Percentiles rank a stretch among this genome's conserved stretches.
Evolutionary conservation across 2,329 filamentous ascomycete species (phyloP).

Genomic region (Cladosporium sp.): DNA sequence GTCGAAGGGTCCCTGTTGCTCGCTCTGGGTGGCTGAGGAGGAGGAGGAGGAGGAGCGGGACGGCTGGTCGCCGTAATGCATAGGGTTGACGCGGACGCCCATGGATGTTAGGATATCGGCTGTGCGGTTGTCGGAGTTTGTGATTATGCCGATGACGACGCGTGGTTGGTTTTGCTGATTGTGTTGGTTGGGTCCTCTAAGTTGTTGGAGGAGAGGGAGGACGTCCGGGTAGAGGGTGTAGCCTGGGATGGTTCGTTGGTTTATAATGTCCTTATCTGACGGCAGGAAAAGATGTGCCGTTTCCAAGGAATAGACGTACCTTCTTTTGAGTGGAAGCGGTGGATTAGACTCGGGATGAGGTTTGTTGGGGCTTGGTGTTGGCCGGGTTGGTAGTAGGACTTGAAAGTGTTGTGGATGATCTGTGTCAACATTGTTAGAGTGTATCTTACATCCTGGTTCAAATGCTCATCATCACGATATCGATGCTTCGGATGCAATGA

Average conservation of each 20-base stretch:
- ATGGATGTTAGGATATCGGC: conserved; percentile 55
- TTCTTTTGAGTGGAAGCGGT: conserved; percentile 54
- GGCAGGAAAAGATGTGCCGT: too few relatives aligned
- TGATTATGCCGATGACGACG: conserved; percentile 58
- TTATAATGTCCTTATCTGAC: too few relatives aligned
- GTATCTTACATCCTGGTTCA: neutral
- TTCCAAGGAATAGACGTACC: conserved; percentile 27
- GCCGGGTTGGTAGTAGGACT: conserved; percentile 36
- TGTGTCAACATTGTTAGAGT: conserved; percentile 28
- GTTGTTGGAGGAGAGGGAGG: conserved; percentile 44
- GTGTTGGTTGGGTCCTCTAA: conserved; percentile 35
- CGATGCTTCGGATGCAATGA: neutral
- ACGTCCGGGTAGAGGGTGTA: conserved; percentile 54
- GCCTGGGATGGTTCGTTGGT: conserved; percentile 22
- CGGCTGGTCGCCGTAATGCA: conserved; percentile 29
- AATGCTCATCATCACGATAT: neutral
- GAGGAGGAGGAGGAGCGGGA: neutral
- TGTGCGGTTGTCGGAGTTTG: conserved; percentile 65
- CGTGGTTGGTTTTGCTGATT: conserved; percentile 11
- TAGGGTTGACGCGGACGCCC: conserved; percentile 50
- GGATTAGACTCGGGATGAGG: conserved; percentile 52
- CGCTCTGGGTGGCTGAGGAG: neutral
- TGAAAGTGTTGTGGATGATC: conserved; percentile 59
- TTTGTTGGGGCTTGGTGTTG: conserved; percentile 26
- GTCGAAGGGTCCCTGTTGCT: conserved; percentile 31